A percentile compares a stretch with the other conserved stretches of the same genome.
Evolutionary conservation across 2,329 filamentous ascomycete genomes (phyloP).

Genomic region (Colletotrichum orbiculare): DNA sequence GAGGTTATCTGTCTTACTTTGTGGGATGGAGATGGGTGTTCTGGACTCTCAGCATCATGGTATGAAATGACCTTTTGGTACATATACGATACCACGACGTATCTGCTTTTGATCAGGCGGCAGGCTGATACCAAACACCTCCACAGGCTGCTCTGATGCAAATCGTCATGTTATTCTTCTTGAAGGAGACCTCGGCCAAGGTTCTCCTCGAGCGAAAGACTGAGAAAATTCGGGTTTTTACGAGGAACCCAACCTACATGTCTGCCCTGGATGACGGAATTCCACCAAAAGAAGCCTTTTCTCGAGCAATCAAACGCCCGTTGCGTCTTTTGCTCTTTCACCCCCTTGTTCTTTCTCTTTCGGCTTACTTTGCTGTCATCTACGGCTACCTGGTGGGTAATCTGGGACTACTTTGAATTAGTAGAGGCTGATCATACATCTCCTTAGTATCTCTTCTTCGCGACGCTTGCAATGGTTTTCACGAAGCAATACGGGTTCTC

Average conservation of each 20-base stretch:
- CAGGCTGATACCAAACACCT: conserved; percentile 39
- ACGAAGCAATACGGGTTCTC: conserved; percentile 47
- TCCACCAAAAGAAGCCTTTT: conserved; percentile 40
- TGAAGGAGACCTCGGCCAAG: conserved; percentile 61
- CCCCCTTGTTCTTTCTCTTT: conserved; percentile 61
- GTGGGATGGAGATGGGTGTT: conserved; percentile 57
- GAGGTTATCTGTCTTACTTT: conserved; percentile 43
- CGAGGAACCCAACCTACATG: conserved; percentile 42
- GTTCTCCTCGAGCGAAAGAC: conserved; percentile 57
- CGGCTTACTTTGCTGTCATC: conserved; percentile 49
- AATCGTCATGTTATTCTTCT: conserved; percentile 50
- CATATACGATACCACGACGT: no score
- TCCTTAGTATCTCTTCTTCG: conserved; percentile 55
- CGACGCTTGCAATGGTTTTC: conserved; percentile 53
- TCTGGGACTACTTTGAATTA: no score
- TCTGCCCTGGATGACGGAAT: conserved; percentile 28
- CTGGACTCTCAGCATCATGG: conserved; percentile 55
- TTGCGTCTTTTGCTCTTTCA: conserved; percentile 60
- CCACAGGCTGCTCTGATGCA: conserved; percentile 48
- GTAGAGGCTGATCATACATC: conserved; percentile 38
- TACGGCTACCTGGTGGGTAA: conserved; percentile 44
- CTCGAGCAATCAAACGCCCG: conserved; percentile 55
- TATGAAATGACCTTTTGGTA: not conserved
- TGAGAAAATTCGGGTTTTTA: conserved; percentile 56
- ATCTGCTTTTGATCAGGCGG: not conserved